Evolutionary conservation across 208 protist species (phyloP).

Genomic region (Acanthamoeba triangularis): DNA sequence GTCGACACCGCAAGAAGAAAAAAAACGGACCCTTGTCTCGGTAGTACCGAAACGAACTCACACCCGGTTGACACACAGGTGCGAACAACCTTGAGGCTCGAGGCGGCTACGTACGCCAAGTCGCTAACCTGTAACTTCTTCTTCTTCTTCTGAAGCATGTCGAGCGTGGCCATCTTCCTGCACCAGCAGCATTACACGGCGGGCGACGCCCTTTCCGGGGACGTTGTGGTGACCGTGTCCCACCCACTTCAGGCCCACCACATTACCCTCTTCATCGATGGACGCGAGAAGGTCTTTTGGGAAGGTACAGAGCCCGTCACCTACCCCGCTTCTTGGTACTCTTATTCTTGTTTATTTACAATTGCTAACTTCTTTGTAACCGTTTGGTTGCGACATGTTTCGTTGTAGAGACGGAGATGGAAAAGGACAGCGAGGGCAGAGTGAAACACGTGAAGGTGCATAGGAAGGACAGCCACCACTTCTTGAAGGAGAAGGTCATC

Average conservation of each 20-base stretch:
- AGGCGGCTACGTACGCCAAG: no score
- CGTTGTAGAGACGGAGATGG: not conserved
- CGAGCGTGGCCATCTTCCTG: not conserved
- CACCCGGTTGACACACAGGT: no score
- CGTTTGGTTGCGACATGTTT: no score
- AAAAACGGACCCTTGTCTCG: no score
- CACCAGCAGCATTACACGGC: not conserved
- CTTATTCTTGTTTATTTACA: not conserved
- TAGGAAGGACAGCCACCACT: conserved; percentile 39
- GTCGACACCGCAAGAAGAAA: no score
- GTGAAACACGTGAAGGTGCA: not conserved
- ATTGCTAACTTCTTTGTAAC: no score
- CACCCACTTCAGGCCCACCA: conserved; percentile 5
- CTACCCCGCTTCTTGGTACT: not conserved
- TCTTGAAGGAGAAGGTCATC: conserved; percentile 44
- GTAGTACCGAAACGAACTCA: no score
- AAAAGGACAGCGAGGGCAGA: not conserved
- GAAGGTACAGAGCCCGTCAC: not conserved
- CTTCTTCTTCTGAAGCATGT: not conserved
- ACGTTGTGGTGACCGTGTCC: not conserved
- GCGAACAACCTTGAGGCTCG: no score
- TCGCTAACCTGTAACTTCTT: no score
- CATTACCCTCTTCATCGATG: conserved; percentile 14
- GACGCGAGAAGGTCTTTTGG: not conserved
- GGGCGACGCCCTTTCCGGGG: not conserved